phyloP scores from a whole-genome alignment of 2,329 filamentous ascomycete species.

The Ceratocystis ficicola region DNA sequence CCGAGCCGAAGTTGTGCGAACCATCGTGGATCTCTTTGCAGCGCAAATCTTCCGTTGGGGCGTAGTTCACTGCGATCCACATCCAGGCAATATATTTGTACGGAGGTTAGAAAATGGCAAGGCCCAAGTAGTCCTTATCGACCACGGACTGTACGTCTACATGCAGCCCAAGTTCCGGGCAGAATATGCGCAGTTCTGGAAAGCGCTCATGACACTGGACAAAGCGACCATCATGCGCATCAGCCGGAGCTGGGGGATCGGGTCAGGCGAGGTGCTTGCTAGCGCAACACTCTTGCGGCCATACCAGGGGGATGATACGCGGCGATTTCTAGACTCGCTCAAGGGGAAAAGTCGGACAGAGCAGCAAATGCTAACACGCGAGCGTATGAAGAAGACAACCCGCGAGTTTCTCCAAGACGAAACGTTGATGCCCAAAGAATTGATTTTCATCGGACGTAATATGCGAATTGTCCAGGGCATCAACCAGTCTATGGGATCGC shows the following conservation, averaged over 20 bases:
- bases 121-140: constrained; percentile 85
- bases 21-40: constrained; percentile 92
- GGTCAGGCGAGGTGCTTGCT: constrained; percentile 77
- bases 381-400: constrained; percentile 59
- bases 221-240: constrained; percentile 64
- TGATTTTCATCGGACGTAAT: constrained; percentile 85
- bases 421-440: constrained; percentile 76
- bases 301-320: constrained; percentile 70
- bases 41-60: constrained; percentile 98
- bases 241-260: constrained; percentile 69
- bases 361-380: constrained; percentile 81
- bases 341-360: constrained; percentile 50
- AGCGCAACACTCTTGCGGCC: constrained; percentile 80
- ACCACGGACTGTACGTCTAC: constrained; percentile 91
- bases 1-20: constrained; percentile 82
- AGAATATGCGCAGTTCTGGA: constrained; percentile 87
- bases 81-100: constrained; percentile 95
- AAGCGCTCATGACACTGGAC: constrained; percentile 84
- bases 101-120: constrained; percentile 70
- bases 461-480: constrained; percentile 88
- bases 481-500: constrained; percentile 79
- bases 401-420: constrained; percentile 67
- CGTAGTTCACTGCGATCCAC: constrained; percentile 88
- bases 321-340: constrained; percentile 53
- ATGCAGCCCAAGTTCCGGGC: constrained; percentile 74